Conservation (phyloP, 1,284 basidiomycete species). For the Pyrrhoderma noxium region DNA sequence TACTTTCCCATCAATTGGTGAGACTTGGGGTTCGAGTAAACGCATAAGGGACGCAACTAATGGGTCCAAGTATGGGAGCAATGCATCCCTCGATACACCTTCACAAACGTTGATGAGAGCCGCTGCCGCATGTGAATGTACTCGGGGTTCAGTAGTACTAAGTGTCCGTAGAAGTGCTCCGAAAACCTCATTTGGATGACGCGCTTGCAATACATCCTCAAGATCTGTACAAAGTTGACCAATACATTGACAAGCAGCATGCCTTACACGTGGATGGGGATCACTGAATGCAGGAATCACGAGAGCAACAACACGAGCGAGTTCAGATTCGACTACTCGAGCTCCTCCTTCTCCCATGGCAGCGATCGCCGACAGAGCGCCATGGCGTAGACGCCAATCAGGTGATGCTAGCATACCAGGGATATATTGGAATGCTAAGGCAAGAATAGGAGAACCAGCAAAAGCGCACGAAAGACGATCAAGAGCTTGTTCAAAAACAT, state of each 20-base stretch:
- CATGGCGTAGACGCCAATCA: slow-evolving; percentile 78
- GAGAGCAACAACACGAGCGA: slow-evolving; percentile 70
- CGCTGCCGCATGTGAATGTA: slow-evolving; percentile 77
- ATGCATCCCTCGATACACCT: slow-evolving; percentile 63
- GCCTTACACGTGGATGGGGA: slow-evolving; percentile 72
- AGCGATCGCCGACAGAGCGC: slow-evolving; percentile 75
- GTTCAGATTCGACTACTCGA: slow-evolving; percentile 64
- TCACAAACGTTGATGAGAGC: slow-evolving; percentile 88
- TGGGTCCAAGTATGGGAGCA: slow-evolving; percentile 68
- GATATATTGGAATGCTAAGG: slow-evolving; percentile 70
- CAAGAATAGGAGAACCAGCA: slow-evolving; percentile 64
- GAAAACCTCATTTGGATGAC: slow-evolving; percentile 62
- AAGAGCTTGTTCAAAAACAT: slow-evolving; percentile 71
- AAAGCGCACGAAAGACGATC: slow-evolving; percentile 71
- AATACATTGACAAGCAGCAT: slow-evolving; percentile 82
- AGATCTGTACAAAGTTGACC: slow-evolving; percentile 81
- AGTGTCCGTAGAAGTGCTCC: slow-evolving; percentile 64
- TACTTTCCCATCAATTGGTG: slow-evolving; percentile 19
- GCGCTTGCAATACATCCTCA: slow-evolving; percentile 73
- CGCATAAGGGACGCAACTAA: slow-evolving; percentile 67
- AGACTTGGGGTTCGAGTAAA: slow-evolving; percentile 43
- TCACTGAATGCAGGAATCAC: slow-evolving; percentile 72
- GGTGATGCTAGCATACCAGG: slow-evolving; percentile 70
- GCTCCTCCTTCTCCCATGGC: slow-evolving; percentile 57
- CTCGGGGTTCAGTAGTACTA: slow-evolving; percentile 72